Evolutionary conservation across 2,329 filamentous ascomycete genomes (phyloP).

Genomic region (Lachnellula subtilissima): DNA sequence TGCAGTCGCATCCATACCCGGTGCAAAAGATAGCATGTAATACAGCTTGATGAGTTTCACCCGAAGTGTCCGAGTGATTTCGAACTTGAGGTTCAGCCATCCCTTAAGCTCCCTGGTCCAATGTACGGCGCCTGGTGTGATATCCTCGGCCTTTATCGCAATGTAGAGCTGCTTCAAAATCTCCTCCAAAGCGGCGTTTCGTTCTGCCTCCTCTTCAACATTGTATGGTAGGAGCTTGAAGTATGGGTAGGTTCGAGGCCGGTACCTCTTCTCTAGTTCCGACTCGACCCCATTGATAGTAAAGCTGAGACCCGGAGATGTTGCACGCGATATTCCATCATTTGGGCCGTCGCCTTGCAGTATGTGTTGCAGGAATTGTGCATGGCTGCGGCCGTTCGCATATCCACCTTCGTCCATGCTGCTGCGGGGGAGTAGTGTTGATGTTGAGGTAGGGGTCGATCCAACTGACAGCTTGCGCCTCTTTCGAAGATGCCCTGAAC

Average conservation of each 20-base stretch:
- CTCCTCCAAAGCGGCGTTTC: slow-evolving; percentile 74
- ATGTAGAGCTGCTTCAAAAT: slow-evolving; percentile 95
- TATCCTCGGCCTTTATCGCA: slow-evolving; percentile 85
- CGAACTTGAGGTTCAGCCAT: slow-evolving; percentile 96
- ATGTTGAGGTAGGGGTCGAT: slow-evolving; percentile 2
- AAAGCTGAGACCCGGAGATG: slow-evolving; percentile 68
- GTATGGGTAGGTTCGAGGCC: slow-evolving; percentile 90
- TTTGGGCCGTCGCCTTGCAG: slow-evolving; percentile 32
- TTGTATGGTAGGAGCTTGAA: slow-evolving; percentile 84
- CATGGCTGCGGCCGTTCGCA: slow-evolving; percentile 27
- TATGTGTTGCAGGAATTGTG: slow-evolving; percentile 24
- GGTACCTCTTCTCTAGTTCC: slow-evolving; percentile 58
- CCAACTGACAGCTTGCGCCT: slow-evolving; percentile 8
- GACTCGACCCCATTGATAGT: slow-evolving; percentile 44
- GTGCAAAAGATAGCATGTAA: slow-evolving; percentile 87
- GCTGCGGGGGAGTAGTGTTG: slow-evolving; percentile 3
- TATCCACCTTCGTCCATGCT: slow-evolving; percentile 28
- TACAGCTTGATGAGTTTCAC: slow-evolving; percentile 84
- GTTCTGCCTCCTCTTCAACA: slow-evolving; percentile 73
- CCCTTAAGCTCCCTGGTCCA: slow-evolving; percentile 95
- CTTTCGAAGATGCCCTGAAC: slow-evolving; percentile 10
- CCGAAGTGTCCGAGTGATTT: slow-evolving; percentile 80
- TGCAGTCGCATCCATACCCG: slow-evolving; percentile 75
- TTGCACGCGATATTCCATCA: slow-evolving; percentile 77
- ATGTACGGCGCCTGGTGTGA: slow-evolving; percentile 86